A percentile compares a stretch with the other conserved stretches of the same genome.
These are phyloP conservation scores for Erodium trifolium DNA, from an alignment of 441 rosid species.

Conservation along the genomic window DNA sequence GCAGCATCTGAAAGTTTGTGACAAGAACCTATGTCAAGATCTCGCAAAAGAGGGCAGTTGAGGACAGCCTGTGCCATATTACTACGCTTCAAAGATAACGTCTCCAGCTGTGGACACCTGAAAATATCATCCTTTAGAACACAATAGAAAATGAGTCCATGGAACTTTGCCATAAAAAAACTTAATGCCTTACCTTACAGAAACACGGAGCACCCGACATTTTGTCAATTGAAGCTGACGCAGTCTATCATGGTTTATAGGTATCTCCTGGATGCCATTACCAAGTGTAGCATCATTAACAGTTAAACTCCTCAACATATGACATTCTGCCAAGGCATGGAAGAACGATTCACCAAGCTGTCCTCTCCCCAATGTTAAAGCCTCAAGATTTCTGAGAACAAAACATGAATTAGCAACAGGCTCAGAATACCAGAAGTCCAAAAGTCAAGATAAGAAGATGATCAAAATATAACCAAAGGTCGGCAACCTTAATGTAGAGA, in stretches of 20 bases:
- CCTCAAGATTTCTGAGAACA: slow-evolving; percentile 64
- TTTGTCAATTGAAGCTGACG: slow-evolving; percentile 66
- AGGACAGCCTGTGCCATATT: slow-evolving; percentile 84
- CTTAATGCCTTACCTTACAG: slow-evolving; percentile 53
- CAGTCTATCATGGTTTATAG: slow-evolving; percentile 72
- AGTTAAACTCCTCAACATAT: slow-evolving; percentile 57
- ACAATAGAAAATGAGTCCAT: slow-evolving; percentile 5
- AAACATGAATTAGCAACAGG: slow-evolving; percentile 20
- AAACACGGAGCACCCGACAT: slow-evolving; percentile 78
- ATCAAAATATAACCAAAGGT: not conserved
- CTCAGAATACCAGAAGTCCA: slow-evolving; percentile 3
- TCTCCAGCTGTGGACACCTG: slow-evolving; percentile 85
- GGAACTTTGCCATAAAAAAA: slow-evolving; percentile 6
- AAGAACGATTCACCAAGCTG: slow-evolving; percentile 66
- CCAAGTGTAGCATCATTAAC: slow-evolving; percentile 70
- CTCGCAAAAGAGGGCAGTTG: slow-evolving; percentile 68
- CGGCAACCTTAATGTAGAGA: slow-evolving; percentile 56
- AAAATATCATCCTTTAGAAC: slow-evolving; percentile 22
- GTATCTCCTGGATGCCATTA: slow-evolving; percentile 76
- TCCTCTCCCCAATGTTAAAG: slow-evolving; percentile 68
- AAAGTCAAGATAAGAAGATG: not conserved
- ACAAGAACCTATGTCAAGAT: slow-evolving; percentile 85
- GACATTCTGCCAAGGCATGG: slow-evolving; percentile 69
- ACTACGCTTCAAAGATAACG: slow-evolving; percentile 82
- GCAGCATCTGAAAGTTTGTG: slow-evolving; percentile 96